phyloP scores from a whole-genome alignment of 495 filamentous ascomycete species.

The Cryomyces antarcticus region DNA sequence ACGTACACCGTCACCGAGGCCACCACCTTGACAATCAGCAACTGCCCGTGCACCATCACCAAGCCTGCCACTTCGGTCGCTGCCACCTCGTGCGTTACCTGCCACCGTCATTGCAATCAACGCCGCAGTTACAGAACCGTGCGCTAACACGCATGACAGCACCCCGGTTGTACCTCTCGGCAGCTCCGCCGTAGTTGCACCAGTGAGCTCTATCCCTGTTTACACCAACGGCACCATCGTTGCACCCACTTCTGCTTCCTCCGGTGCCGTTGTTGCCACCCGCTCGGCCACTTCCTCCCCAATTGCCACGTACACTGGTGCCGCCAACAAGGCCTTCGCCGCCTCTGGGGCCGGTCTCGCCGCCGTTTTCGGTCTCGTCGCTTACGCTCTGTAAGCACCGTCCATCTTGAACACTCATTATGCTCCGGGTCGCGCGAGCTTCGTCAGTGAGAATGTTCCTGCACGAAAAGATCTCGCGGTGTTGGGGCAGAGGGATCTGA shows the following conservation, averaged over 20 bases:
- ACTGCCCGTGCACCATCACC: slow-evolving; percentile 62
- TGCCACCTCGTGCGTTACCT: slow-evolving; percentile 20
- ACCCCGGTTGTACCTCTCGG: not conserved
- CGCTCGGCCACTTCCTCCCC: slow-evolving; percentile 11
- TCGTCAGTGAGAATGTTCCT: too few species aligned
- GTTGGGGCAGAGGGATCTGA: too few species aligned
- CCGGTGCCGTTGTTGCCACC: slow-evolving; percentile 10
- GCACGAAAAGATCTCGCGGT: too few species aligned
- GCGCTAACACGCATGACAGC: too few species aligned
- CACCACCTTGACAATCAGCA: slow-evolving; percentile 61
- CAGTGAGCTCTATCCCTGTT: slow-evolving; percentile 4
- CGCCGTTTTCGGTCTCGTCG: slow-evolving; percentile 35
- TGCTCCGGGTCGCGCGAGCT: too few species aligned
- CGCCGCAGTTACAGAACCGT: too few species aligned
- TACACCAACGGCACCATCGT: slow-evolving; percentile 16
- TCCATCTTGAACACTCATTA: not conserved
- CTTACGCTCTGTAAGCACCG: not conserved
- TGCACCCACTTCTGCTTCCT: slow-evolving; percentile 16
- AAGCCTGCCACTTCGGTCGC: slow-evolving; percentile 38
- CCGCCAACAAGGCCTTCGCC: slow-evolving; percentile 31
- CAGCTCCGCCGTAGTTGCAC: not conserved
- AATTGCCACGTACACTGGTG: slow-evolving; percentile 22
- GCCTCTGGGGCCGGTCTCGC: slow-evolving; percentile 43
- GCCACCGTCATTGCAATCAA: not conserved
- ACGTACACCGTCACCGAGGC: slow-evolving; percentile 70